Evolutionary conservation across 2,329 filamentous ascomycete genomes (phyloP), one percentile per base, ranked within the genome.

Genomic region (Pseudophaeomoniella oleicola): DNA sequence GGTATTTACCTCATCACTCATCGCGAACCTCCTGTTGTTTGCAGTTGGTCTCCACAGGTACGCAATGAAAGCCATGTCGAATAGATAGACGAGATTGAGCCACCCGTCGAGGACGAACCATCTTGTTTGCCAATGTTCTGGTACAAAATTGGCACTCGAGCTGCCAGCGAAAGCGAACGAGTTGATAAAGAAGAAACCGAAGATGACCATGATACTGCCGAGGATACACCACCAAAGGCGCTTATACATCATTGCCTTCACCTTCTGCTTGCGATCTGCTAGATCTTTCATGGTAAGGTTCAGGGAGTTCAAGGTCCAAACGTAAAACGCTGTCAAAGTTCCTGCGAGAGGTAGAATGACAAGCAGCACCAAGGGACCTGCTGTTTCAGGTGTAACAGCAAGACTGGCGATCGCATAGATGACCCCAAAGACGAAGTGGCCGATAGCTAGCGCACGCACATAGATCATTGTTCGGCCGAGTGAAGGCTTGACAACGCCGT

Each of bases 201-300:
- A 98, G 48, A 96, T 94, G 48, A 96, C 84, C 34, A 96, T 64
- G 54, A 98, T 93, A 55, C 82, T 93, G 44, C 75, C 68, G 32
- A 98, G 69, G 41, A 98, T 94, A 56, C 85, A 88, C 87, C 87
- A 98, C 87, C 92, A 98, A 11, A 98, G 75, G 58, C 92, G 93
- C 63, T 82, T 87, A 63, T 96, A 98, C 92, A 98, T 98, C 59
- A 74, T 60, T 34, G 87, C 85, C 57, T 98, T 98, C 49, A 81
- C 79, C 49, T 82, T 80, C 61, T 98, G 90, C 61, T 94, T 94
- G 46, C 90, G 79, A 51, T 94, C 84, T 38, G 81, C 72, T n/a
- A 98, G 71, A 51, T 96, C 88, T 61, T 94, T 96, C 64, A 96
- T 88, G 0, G 90, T 98, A 39, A 80, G 69, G 57, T 88, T 94